Conservation (phyloP, 2,329 filamentous ascomycete genomes). For the Diaporthe citrichinensis region DNA sequence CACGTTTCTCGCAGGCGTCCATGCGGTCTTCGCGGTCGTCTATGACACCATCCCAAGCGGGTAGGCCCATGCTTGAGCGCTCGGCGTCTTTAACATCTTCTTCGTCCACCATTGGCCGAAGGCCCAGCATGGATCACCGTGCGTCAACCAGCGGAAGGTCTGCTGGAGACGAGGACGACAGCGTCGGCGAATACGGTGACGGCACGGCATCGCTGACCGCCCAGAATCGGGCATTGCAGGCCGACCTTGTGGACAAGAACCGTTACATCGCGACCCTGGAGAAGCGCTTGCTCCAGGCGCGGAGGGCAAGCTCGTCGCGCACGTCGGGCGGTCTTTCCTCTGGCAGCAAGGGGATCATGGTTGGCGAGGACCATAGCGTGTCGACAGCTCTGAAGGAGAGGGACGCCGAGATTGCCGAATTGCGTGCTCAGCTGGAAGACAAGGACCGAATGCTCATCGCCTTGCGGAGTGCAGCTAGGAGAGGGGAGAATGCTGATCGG, state of each 20-base stretch:
- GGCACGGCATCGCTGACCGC: conserved; percentile 84
- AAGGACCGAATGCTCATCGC: conserved; percentile 95
- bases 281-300: conserved; percentile 90
- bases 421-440: conserved; percentile 91
- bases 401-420: conserved; percentile 90
- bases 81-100: conserved; percentile 78
- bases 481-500: conserved; percentile 83
- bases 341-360: conserved; percentile 73
- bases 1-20: conserved; percentile 73
- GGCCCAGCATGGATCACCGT: conserved; percentile 60
- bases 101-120: conserved; percentile 70
- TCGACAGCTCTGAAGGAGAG: conserved; percentile 85
- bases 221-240: conserved; percentile 93
- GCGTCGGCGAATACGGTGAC: conserved; percentile 85
- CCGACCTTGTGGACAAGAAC: conserved; percentile 97
- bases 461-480: conserved; percentile 86
- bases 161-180: conserved; percentile 76
- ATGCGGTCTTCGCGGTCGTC: conserved; percentile 72
- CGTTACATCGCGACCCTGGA: conserved; percentile 96
- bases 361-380: conserved; percentile 84
- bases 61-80: conserved; percentile 70
- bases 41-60: conserved; percentile 72
- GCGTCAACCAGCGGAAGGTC: conserved; percentile 58
- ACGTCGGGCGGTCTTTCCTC: conserved; percentile 81
- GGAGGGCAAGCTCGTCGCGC: conserved; percentile 89